Conservation (phyloP, 352 stramenopile genomes). For the Phytophthora pini region DNA sequence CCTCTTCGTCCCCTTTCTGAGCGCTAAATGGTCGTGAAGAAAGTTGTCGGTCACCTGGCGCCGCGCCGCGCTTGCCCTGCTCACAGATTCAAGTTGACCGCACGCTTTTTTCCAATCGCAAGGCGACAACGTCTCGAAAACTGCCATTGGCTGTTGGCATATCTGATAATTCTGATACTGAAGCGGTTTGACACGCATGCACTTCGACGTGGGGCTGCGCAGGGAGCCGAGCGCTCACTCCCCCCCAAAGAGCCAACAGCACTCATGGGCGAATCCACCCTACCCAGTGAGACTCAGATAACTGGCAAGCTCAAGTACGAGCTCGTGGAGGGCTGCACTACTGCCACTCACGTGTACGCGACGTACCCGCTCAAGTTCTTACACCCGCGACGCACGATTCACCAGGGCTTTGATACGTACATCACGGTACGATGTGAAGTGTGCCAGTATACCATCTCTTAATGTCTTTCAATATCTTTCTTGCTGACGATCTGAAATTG, state of each 20-base stretch:
- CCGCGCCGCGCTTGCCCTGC: too few species aligned
- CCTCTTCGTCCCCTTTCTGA: neutral
- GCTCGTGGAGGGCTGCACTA: constrained; percentile 64
- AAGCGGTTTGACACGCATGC: constrained; percentile 26
- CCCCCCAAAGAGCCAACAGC: neutral
- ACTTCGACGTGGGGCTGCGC: neutral
- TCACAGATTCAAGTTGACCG: too few species aligned
- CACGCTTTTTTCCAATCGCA: too few species aligned
- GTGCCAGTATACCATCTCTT: neutral
- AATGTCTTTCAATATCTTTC: too few species aligned
- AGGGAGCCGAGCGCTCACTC: neutral
- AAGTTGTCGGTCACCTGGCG: neutral
- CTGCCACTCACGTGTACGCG: constrained; percentile 77
- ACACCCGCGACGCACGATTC: constrained; percentile 68
- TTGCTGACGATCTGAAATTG: neutral
- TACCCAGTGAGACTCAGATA: neutral
- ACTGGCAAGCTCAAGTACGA: constrained; percentile 77
- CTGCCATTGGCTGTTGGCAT: neutral
- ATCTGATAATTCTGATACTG: constrained; percentile 32
- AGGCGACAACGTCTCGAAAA: constrained; percentile 6
- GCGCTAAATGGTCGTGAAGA: neutral
- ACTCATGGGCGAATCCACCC: constrained; percentile 11
- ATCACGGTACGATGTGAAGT: constrained; percentile 61
- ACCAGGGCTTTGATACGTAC: constrained; percentile 70
- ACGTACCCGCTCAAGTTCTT: constrained; percentile 91